Conservation (phyloP, 2,329 filamentous ascomycete species). For the Aspergillus neotritici region DNA sequence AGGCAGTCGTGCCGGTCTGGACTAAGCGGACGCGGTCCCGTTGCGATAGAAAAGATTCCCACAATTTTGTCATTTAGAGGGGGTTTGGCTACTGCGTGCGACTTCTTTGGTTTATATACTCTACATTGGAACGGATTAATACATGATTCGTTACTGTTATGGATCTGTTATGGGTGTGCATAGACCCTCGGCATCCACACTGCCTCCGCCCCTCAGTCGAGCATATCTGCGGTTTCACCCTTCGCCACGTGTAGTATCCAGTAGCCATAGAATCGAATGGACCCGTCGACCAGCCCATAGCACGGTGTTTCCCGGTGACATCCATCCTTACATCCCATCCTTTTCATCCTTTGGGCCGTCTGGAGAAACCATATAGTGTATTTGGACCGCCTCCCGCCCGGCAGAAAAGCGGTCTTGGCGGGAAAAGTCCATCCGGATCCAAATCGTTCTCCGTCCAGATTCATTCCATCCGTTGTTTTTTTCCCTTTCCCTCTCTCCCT, state of each 20-base stretch:
- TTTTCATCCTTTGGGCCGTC: neutral
- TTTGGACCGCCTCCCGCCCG: slow-evolving; percentile 22
- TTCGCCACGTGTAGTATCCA: too few species aligned
- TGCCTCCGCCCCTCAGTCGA: too few species aligned
- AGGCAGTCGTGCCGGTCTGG: slow-evolving; percentile 48
- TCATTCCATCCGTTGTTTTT: slow-evolving; percentile 5
- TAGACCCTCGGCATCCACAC: slow-evolving; percentile 11
- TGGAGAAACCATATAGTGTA: neutral
- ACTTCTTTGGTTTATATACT: too few species aligned
- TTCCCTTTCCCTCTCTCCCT: slow-evolving; percentile 11
- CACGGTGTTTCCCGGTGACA: neutral
- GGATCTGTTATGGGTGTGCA: slow-evolving; percentile 31
- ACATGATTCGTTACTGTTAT: neutral
- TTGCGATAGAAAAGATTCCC: slow-evolving; percentile 50
- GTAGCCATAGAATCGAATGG: too few species aligned
- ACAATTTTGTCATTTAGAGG: too few species aligned
- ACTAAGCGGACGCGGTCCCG: slow-evolving; percentile 57
- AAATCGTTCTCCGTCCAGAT: slow-evolving; percentile 1
- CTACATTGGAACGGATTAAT: too few species aligned
- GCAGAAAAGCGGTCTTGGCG: slow-evolving; percentile 31
- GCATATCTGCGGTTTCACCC: too few species aligned
- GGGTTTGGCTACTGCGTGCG: too few species aligned
- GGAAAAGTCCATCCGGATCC: slow-evolving; percentile 9
- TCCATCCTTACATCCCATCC: too few species aligned
- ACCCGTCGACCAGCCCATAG: neutral